Evolutionary conservation across 495 filamentous ascomycete genomes (phyloP).

Genomic region (Podospora sp.): DNA sequence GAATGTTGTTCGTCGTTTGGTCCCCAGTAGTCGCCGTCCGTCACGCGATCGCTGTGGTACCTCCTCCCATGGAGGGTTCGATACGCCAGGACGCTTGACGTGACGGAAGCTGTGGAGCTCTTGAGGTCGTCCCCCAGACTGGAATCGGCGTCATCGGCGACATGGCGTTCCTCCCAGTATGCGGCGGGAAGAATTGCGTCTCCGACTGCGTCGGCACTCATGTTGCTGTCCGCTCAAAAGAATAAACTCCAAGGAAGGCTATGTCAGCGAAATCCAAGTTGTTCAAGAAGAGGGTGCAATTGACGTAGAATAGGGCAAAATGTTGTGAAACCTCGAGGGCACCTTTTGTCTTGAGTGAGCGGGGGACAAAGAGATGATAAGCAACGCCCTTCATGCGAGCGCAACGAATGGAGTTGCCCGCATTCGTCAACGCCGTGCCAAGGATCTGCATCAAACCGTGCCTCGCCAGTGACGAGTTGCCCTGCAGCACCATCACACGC

Average conservation of each 20-base stretch:
- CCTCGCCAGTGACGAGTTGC: not conserved
- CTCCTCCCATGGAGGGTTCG: constrained; percentile 42
- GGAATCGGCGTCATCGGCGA: constrained; percentile 37
- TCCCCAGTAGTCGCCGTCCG: constrained; percentile 37
- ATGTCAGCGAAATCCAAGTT: too few species aligned
- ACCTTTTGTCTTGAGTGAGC: not conserved
- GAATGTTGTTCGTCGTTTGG: constrained; percentile 47
- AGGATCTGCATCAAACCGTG: not conserved
- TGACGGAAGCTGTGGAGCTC: constrained; percentile 46
- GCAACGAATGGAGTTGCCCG: not conserved
- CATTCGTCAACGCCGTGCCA: not conserved
- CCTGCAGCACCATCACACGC: not conserved
- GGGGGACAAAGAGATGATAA: not conserved
- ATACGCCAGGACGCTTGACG: constrained; percentile 46
- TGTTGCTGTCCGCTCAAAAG: not conserved
- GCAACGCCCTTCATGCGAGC: not conserved
- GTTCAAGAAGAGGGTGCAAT: too few species aligned
- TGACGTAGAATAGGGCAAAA: too few species aligned
- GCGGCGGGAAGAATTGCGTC: not conserved
- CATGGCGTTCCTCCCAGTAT: not conserved
- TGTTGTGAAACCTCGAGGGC: not conserved
- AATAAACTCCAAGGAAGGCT: too few species aligned
- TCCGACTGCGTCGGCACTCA: not conserved
- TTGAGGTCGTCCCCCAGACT: constrained; percentile 37
- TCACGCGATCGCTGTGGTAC: constrained; percentile 35